phyloP scores from a whole-genome alignment of 2,329 filamentous ascomycete species.

The Sporothrix brasiliensis region DNA sequence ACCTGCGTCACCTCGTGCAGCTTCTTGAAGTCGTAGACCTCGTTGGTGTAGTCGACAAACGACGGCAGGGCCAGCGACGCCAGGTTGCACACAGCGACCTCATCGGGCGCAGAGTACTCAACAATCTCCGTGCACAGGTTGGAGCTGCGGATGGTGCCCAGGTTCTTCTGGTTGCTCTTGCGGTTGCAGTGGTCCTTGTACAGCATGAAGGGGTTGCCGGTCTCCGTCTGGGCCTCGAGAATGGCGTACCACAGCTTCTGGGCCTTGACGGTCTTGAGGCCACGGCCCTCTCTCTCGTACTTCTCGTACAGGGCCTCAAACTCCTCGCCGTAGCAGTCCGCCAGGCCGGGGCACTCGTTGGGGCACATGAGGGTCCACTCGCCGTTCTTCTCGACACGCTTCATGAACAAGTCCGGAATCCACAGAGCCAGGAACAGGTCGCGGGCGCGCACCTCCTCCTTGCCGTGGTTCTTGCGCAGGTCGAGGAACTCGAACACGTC shows the following conservation, averaged over 20 bases:
- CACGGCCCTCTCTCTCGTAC: constrained; percentile 86
- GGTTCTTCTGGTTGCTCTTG: constrained; percentile 99
- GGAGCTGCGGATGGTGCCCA: constrained; percentile 96
- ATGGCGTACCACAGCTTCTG: constrained; percentile 99
- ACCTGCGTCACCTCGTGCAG: constrained; percentile 92
- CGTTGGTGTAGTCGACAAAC: constrained; percentile 83
- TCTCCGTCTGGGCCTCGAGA: constrained; percentile 97
- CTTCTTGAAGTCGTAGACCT: constrained; percentile 92
- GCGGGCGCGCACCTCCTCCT: constrained; percentile 95
- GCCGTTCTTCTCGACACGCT: constrained; percentile 94
- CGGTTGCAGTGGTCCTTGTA: constrained; percentile 99
- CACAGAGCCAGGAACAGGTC: constrained; percentile 97
- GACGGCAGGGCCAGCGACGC: constrained; percentile 90
- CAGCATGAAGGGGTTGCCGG: constrained; percentile 98
- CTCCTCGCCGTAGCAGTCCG: constrained; percentile 96
- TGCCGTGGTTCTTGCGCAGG: constrained; percentile 98
- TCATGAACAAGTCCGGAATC: constrained; percentile 99
- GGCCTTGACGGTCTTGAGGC: constrained; percentile 88
- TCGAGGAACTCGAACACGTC: constrained; percentile 98
- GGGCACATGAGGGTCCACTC: constrained; percentile 99
- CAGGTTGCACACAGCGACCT: constrained; percentile 98
- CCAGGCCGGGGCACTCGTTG: constrained; percentile 90
- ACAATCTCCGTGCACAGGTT: constrained; percentile 99
- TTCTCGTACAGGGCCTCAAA: constrained; percentile 93
- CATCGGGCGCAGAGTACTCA: constrained; percentile 94